phyloP scores from a whole-genome alignment of 768 basidiomycete genomes.

The Trametes coccinea region DNA sequence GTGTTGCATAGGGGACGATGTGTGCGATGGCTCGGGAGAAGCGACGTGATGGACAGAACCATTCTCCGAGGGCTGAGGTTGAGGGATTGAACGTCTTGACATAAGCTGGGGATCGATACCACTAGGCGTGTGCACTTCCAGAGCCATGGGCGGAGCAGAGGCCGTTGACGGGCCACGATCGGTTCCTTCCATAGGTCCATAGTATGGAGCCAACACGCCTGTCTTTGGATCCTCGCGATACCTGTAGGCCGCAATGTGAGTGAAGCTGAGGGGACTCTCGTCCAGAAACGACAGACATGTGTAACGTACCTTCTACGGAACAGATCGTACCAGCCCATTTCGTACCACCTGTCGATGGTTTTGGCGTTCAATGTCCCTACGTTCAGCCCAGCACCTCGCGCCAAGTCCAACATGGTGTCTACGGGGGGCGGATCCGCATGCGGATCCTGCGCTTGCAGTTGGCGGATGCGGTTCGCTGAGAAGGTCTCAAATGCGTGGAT shows the following conservation, averaged over 20 bases:
- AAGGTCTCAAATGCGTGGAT: constrained; percentile 71
- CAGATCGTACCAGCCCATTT: constrained; percentile 72
- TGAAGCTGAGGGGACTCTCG: too few relatives aligned
- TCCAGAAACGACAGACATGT: neutral
- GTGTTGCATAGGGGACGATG: neutral
- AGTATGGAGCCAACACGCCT: constrained; percentile 23
- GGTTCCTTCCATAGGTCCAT: constrained; percentile 11
- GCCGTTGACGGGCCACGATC: neutral
- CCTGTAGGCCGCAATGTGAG: neutral
- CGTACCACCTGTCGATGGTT: constrained; percentile 79
- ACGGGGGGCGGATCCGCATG: constrained; percentile 53
- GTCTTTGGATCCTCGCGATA: constrained; percentile 31
- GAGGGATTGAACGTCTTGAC: neutral
- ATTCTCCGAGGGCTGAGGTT: neutral
- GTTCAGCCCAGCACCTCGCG: constrained; percentile 65
- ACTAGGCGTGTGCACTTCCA: neutral
- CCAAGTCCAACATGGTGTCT: constrained; percentile 66
- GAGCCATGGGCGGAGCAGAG: neutral
- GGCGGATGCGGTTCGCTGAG: constrained; percentile 37
- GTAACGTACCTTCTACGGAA: constrained; percentile 62
- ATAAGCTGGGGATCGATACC: constrained; percentile 21
- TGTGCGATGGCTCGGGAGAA: neutral
- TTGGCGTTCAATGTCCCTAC: constrained; percentile 73
- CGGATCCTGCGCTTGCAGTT: constrained; percentile 29
- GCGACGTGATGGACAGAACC: neutral